Evolutionary conservation across 805 yeast genomes (phyloP), one percentile per base, ranked within the genome.

Genomic region (Metschnikowia arizonensis): DNA sequence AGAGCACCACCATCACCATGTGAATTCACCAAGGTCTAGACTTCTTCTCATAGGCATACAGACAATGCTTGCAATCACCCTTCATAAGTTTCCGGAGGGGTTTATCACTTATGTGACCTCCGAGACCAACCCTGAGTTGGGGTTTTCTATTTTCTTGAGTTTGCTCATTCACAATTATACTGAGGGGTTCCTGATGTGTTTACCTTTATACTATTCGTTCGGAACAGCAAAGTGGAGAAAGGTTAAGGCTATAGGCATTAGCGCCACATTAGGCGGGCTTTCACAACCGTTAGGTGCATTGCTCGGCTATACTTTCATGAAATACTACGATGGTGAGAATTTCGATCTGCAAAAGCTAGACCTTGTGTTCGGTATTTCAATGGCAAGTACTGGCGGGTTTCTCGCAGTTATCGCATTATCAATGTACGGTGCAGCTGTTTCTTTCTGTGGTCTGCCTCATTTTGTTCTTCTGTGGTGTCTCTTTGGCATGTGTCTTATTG

Each of bases 11-110:
- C 95, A 85, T 58, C 96, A 88, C 61, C 87, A 85, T 57, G 74
- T 86, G 17, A 81, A 79, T 46, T 81, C 96, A 0, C 90, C 93
- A 1, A 67, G 83, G 14, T 83, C 95, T 0, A 75, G 87, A 47
- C 66, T 91, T n/a, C 65, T 91, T 9, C 79, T 95, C 4, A 88
- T 91, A 47, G 97, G 97, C 3, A 62, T 93, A 18, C 97, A 93
- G 62, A 91, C 98, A 0, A 81, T 90, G 5, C 62, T 90, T 41
- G 98, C 96, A 0, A 79, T 91, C 24, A 78, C 95, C 0, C 65
- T 93, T 24, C 99, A 91, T 66, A 90, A 93, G 61, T 73, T 91
- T 21, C 99, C 99, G 0, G 99, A 91, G 65, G 99, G 99, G 0
- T 87, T 91, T 58, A 81, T 91, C 44, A 84, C 95, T 37, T 91